Base-by-base conservation (phyloP, 495 filamentous ascomycete species). In the Penicillium taxi region DNA sequence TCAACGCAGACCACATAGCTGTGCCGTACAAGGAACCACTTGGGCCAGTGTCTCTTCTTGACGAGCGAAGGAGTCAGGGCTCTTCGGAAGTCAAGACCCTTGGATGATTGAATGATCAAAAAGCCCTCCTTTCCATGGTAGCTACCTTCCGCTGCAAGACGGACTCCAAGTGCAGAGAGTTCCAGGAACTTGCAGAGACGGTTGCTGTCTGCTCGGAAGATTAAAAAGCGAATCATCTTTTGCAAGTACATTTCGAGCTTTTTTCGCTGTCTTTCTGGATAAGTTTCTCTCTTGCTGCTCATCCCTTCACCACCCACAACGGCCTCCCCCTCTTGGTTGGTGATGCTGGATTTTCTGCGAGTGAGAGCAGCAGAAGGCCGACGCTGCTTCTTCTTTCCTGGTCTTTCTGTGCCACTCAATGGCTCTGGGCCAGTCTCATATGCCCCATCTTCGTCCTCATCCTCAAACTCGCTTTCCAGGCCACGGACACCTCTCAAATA, bases 41-140 rank as follows among this genome's bases (percentile, higher is more conserved):
- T 94, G 6, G 88, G 86, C 37, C 72, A 78, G 61, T 96, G 90
- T 12, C 87, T 75, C 27, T 78, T 77, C 47, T 82, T 82, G 44
- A 96, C 65, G 39, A 82, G 72, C 16, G 70, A 66, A 0, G 89
- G 86, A 5, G 73, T 86, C 52, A 88, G 72, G 23, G 86, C 80
- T 43, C 81, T 80, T 30, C 87, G 73, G 58, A 93, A 89, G 55
- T 95, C 90, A 32, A 94, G 75, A 11, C 90, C 90, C 47, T 94
- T 93, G 0, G 83, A 80, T 25, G 86, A 91, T 50, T 88, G 82
- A 31, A 96, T 91, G 37, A 93, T 78, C 32, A 96, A 67, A 48
- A 86, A 88, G 7, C 91, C 94, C 64, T 99, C 93, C 58, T 99
- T 99, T 20, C 91, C 91, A 55, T 96, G 93, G 51, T 94, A 96